Evolutionary conservation across 2,329 filamentous ascomycete species (phyloP).

Genomic region (Alternaria dauci): DNA sequence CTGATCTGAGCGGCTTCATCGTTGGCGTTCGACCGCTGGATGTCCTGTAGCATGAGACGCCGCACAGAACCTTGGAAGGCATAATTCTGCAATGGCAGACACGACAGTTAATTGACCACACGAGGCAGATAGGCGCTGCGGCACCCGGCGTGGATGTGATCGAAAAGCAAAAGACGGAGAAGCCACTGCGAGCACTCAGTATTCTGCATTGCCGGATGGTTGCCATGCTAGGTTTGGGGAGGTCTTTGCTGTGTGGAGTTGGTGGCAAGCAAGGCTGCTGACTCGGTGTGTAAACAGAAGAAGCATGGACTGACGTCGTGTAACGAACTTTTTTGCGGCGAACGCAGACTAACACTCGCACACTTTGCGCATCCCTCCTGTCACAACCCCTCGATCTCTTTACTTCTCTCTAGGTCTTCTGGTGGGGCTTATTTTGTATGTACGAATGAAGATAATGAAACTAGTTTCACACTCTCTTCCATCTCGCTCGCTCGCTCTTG

Average conservation of each 20-base stretch:
- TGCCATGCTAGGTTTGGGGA: not conserved
- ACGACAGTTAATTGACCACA: too few relatives aligned
- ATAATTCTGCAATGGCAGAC: not conserved
- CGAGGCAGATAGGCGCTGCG: not conserved
- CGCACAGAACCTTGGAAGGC: not conserved
- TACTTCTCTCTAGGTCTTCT: conserved; percentile 15
- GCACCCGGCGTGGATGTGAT: not conserved
- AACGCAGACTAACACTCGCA: conserved; percentile 3
- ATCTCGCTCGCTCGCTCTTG: conserved; percentile 28
- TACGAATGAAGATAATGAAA: conserved; percentile 38
- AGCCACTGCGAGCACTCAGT: not conserved
- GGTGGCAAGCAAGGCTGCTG: conserved; percentile 2
- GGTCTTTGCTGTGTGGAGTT: not conserved
- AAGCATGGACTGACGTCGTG: conserved; percentile 19
- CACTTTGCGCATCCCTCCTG: not conserved
- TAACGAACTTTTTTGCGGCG: conserved; percentile 13
- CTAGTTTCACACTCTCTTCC: conserved; percentile 32
- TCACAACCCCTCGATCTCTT: conserved; percentile 9
- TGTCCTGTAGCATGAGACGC: not conserved
- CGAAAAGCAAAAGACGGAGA: not conserved
- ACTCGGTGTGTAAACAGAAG: conserved; percentile 2
- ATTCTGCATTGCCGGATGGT: too few relatives aligned
- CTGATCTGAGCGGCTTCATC: not conserved
- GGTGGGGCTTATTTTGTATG: conserved; percentile 29
- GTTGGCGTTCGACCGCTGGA: not conserved